phyloP scores from a whole-genome alignment of 345 rosid genomes.

The Syzygium aqueum region DNA sequence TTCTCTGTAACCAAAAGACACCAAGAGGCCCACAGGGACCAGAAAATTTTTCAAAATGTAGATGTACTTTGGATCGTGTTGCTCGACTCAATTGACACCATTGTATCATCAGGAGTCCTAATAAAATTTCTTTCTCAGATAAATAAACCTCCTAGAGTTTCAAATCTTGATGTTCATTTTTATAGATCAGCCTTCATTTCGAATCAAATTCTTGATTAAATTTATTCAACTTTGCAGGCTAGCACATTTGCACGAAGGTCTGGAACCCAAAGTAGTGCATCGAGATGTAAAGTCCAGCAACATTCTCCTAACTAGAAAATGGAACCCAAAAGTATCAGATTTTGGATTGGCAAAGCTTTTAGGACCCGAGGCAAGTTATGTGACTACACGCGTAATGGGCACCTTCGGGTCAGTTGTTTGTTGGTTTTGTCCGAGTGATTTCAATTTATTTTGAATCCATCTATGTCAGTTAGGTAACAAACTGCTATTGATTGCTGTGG shows the following conservation, averaged over 20 bases:
- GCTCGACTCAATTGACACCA: background rate
- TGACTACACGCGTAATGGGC: conserved; percentile 98
- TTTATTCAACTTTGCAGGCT: conserved; percentile 33
- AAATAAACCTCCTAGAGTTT: background rate
- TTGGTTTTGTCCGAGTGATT: background rate
- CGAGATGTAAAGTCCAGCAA: conserved; percentile 98
- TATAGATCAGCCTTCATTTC: background rate
- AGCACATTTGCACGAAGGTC: conserved; percentile 92
- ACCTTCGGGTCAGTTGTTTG: conserved; percentile 67
- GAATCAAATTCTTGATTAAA: background rate
- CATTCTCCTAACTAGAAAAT: conserved; percentile 74
- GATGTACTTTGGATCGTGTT: background rate
- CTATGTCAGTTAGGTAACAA: background rate
- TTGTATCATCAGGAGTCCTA: background rate
- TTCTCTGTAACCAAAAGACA: background rate
- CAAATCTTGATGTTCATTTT: background rate
- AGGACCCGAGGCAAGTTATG: conserved; percentile 81
- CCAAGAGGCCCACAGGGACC: background rate
- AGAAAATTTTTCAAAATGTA: background rate
- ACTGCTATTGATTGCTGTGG: background rate
- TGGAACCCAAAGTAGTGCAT: conserved; percentile 96
- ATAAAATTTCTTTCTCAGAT: background rate
- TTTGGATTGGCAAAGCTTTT: conserved; percentile 92
- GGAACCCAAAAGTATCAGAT: conserved; percentile 92
- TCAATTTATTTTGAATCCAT: background rate